Conservation (phyloP, 1,284 basidiomycete genomes). For the Trichosporon sp. region DNA sequence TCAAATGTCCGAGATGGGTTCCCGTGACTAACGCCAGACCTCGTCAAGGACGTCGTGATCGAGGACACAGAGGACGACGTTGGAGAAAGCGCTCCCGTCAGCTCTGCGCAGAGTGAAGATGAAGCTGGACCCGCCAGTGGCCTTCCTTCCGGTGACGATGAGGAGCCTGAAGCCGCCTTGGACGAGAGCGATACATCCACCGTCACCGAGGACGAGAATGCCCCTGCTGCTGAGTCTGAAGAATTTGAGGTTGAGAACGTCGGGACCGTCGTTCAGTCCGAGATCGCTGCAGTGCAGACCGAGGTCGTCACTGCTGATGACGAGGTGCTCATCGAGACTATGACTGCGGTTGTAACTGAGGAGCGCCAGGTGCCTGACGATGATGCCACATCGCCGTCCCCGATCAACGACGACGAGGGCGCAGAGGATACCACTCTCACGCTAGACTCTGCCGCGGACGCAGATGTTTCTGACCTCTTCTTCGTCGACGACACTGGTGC, state of each 20-base stretch:
- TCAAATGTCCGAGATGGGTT: background rate
- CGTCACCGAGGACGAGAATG: background rate
- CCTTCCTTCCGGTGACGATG: constrained; percentile 9
- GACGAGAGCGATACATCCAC: constrained; percentile 3
- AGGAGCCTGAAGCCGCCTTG: background rate
- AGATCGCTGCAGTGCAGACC: background rate
- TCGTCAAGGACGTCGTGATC: constrained; percentile 19
- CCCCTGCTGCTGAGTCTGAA: background rate
- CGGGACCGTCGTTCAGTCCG: background rate
- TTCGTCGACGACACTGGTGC: constrained; percentile 37
- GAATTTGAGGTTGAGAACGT: background rate
- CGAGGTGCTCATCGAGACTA: background rate
- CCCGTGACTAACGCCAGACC: background rate
- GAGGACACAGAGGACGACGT: constrained; percentile 44
- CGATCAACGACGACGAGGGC: constrained; percentile 11
- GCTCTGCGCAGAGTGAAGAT: constrained; percentile 13
- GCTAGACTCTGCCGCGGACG: constrained; percentile 5
- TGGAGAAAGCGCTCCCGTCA: constrained; percentile 30
- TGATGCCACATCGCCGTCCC: background rate
- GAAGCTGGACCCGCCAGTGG: constrained; percentile 8
- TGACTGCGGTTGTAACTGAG: background rate
- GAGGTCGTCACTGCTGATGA: background rate
- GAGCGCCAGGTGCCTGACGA: background rate
- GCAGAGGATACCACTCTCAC: constrained; percentile 2
- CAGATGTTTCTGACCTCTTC: constrained; percentile 27